Base-by-base conservation (phyloP, 2,329 filamentous ascomycete species). In the Cordyceps cateniannulata region DNA sequence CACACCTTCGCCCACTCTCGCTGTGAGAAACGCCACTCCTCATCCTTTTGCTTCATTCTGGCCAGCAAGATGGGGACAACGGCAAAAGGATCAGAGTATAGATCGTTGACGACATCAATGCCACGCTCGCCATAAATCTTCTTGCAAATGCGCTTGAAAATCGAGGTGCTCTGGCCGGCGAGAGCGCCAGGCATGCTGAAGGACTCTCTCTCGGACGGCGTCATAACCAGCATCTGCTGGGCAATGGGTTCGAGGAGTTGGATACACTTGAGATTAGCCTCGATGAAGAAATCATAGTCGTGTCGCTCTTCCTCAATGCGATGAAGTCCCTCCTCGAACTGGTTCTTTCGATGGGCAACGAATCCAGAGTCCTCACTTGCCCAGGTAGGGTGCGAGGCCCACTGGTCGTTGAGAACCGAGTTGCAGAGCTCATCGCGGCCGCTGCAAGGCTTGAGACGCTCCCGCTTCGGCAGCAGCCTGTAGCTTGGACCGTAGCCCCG, bases 1-100 rank as follows among this genome's bases (percentile, higher is more conserved):
- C 95, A 99, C 8, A 99, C 92, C 75, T 97, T 97, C 74, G 98
- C 93, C 95, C 95, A 99, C 72, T 99, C 96, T 35, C 95, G 91
- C 80, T 90, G 93, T 6, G 91, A 93, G 66, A 96, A 93, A 65
- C 96, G 91, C 95, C 95, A 99, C 69, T 98, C 93, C 73, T 99
- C 95, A 49, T 96, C 88, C 72, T 98, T 97, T 69, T 96, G 91
- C 77, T 98, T 98, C 67, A 99, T 82, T 14, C 95, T 85, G 56
- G 90, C 88, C 63, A 99, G 79, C 29, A 99, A 84, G 42, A 98
- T 86, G 0, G 95, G 95, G 2, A 99, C 86, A 3, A 98, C 93
- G 44, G 87, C 87, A 69, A 90, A 93, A 0, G 95, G 95, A 59
- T 90, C 84, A 47, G 81, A 81, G 71, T 96, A 96, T 76, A 99